Base-by-base conservation (phyloP, 208 protist species). In the Phytomonas francai region DNA sequence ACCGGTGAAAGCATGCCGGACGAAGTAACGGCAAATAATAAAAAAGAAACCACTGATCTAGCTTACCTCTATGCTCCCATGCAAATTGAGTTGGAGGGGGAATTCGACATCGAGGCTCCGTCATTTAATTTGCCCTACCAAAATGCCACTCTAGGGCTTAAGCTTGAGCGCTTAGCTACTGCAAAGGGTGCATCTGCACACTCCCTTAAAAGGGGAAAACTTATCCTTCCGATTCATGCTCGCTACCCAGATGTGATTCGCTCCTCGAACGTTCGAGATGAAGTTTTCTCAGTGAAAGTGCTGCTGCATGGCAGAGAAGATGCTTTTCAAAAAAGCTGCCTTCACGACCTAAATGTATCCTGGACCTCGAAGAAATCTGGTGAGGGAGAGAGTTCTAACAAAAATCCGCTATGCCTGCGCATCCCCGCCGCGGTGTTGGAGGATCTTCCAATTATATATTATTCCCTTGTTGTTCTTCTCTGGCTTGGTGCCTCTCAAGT, bases 51-150 rank as follows among this genome's bases (percentile, higher is more conserved):
- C 56, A 27, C 58, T 0, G 82, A 92, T 56, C 54, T 85, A 11
- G 83, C 79, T 22, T 3, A 25, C 2, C 36, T 59, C 25, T 87
- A 84, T 66, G 67, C 63, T 9, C 66, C 76, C 3, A 67, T 91
- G 54, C 5, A 33, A 4, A 66, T 93, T 36, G 59, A 61, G 4
- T 87, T 83, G 29, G 61, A 74, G 39, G 74, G 77, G 36, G 73
- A 78, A 31, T 92, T 90, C 67, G 89, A 94, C 60, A 94, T 94
- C 61, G 89, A 94, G 65, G 86, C 84, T 0, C 89, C 89, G 6
- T 78, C 72, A 16, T 94, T 94, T 66, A 76, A 76, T 25, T 74
- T 94, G 30, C 57, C 56, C 57, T 90, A 94, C 72, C 65, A 74
- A 3, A 66, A 39, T 0, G 88, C 87, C 56, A 61, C 67, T 33